phyloP scores from a whole-genome alignment of 2,329 filamentous ascomycete genomes.

The Aspergillus pseudoglaucus region DNA sequence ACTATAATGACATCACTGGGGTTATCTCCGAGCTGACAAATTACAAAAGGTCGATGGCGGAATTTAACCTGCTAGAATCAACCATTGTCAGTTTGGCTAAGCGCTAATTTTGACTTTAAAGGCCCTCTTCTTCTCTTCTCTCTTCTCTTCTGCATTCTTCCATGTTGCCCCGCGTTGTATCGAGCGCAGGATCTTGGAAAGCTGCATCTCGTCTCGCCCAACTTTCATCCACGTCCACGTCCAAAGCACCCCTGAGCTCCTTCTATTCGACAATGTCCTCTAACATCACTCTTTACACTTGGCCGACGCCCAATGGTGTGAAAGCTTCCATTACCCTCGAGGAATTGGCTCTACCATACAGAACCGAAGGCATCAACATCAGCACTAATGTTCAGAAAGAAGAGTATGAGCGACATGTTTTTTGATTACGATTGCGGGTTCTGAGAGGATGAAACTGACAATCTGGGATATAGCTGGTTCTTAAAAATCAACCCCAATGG shows the following conservation, averaged over 20 bases:
- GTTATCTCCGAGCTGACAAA: background rate
- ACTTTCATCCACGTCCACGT: background rate
- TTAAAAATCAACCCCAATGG: slow-evolving; percentile 46
- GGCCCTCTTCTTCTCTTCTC: background rate
- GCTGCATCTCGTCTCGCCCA: background rate
- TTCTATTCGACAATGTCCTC: slow-evolving; percentile 15
- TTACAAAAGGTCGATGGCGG: background rate
- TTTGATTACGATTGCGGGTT: background rate
- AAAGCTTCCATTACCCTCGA: slow-evolving; percentile 34
- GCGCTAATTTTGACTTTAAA: background rate
- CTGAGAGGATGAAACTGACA: background rate
- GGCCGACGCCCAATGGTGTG: slow-evolving; percentile 27
- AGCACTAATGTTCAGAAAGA: slow-evolving; percentile 40
- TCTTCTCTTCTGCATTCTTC: background rate
- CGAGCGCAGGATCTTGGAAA: background rate
- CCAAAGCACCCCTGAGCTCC: background rate
- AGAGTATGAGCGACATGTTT: slow-evolving; percentile 13
- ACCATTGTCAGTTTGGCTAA: background rate
- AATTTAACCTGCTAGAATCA: background rate
- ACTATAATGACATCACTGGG: background rate
- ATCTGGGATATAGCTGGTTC: slow-evolving; percentile 30
- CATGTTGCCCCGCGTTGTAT: background rate
- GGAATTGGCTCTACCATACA: slow-evolving; percentile 30
- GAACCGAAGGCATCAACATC: slow-evolving; percentile 35
- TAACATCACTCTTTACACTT: slow-evolving; percentile 26